Base-by-base conservation (phyloP, 768 basidiomycete genomes). In the Amanita phalloides region DNA sequence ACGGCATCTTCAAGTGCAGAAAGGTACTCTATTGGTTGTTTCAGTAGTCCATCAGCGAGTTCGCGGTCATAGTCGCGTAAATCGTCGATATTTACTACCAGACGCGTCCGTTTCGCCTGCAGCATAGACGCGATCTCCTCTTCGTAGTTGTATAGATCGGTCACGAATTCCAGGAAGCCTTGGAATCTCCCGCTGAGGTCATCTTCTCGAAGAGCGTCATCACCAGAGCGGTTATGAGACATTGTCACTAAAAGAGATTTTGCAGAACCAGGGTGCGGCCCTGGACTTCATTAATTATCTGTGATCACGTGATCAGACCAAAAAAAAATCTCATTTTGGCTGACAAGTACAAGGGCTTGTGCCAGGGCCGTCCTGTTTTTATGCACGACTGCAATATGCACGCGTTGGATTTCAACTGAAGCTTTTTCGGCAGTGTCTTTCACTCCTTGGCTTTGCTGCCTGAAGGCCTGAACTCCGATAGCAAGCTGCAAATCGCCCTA, bases 41-140 rank as follows among this genome's bases (percentile, higher is more conserved):
- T 90, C 50, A 99, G 76, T 23, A 98, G 74, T 0, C 93, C 91
- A 59, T 92, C 85, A 4, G 90, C 84, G 52, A 82, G 87, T 55
- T 90, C 84, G 62, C 93, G 82, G 65, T 89, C 81, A 66, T 90
- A 90, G 68, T 91, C 90, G 69, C 95, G 85, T 60, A 98, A 70
- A 70, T 98, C 92, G 66, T 98, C 94, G 59, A 98, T 78, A 67
- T 96, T 98, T 65, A 99, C 81, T 60, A 94, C 82, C 61, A 98
- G 83, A 65, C 96, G 82, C 61, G 89, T 84, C 62, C 85, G 82
- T 60, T 88, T 85, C 17, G 76, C 74, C 52, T 87, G 82, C 45
- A 97, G 77, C 82, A 97, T 81, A 58, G 82, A 79, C 42, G 77
- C 74, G 57, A 95, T 85, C 53, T 87, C 85, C 60, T 92, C 85